Evolutionary conservation across 352 stramenopile species (phyloP).

Genomic region (Phytophthora palmivora): DNA sequence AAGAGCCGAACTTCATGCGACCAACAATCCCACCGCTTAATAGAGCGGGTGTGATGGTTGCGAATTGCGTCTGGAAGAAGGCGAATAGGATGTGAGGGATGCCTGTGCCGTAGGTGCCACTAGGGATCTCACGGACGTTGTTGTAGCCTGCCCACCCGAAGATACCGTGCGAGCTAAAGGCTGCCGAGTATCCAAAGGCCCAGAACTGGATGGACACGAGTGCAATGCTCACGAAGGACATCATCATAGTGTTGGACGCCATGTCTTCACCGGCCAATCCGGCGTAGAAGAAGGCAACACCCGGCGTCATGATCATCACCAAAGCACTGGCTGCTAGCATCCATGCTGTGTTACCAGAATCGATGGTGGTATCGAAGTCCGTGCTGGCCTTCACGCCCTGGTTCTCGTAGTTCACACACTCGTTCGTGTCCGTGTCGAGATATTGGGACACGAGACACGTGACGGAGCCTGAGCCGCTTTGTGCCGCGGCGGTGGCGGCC

Average conservation of each 20-base stretch:
- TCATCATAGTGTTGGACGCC: slow-evolving; percentile 87
- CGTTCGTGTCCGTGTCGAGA: slow-evolving; percentile 40
- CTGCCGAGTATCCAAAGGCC: slow-evolving; percentile 78
- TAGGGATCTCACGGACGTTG: slow-evolving; percentile 55
- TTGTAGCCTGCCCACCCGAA: slow-evolving; percentile 74
- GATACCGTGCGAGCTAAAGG: slow-evolving; percentile 68
- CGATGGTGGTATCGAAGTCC: slow-evolving; percentile 22
- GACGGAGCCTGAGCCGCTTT: slow-evolving; percentile 35
- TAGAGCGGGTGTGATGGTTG: slow-evolving; percentile 79
- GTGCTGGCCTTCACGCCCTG: slow-evolving; percentile 35
- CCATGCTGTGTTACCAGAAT: slow-evolving; percentile 48
- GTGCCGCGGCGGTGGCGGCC: slow-evolving; percentile 39
- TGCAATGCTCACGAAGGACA: slow-evolving; percentile 81
- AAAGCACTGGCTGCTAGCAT: slow-evolving; percentile 35
- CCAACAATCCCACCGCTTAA: slow-evolving; percentile 83
- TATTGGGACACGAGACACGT: slow-evolving; percentile 46
- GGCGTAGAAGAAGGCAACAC: slow-evolving; percentile 71
- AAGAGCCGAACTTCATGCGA: slow-evolving; percentile 83
- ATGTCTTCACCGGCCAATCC: slow-evolving; percentile 78
- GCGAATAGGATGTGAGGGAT: slow-evolving; percentile 82
- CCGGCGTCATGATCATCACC: slow-evolving; percentile 39
- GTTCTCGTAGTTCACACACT: slow-evolving; percentile 51
- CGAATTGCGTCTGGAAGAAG: slow-evolving; percentile 88
- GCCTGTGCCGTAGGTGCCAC: slow-evolving; percentile 57
- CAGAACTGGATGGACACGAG: slow-evolving; percentile 87